Evolutionary conservation across 1,139 yeast species (phyloP), one percentile per base, ranked within the genome.

Genomic region (Diutina siamensis): DNA sequence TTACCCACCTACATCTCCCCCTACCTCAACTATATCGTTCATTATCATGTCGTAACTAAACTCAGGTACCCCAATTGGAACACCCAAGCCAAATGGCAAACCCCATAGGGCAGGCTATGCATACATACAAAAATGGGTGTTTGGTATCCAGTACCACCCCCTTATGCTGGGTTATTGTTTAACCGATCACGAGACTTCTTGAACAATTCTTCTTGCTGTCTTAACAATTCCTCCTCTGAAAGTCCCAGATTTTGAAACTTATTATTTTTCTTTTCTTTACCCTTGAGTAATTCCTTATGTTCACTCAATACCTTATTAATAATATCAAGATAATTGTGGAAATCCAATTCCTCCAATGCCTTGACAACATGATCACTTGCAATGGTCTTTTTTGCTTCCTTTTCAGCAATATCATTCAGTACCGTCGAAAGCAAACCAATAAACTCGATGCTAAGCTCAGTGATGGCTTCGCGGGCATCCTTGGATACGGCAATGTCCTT

Each of bases 281-380:
- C 83, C 59, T 82, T 87, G 57, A 83, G 80, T 44, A 83, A 74
- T 55, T 88, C 96, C 62, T 87, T 89, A 61, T 88, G 96, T 57
- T 88, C 96, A 47, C 72, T 76, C 55, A 89, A 71, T 28, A 87
- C 89, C 53, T 82, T 82, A 58, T 85, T 84, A 46, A 92, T 78
- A 17, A 87, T 82, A 40, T 83, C 94, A 46, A 92, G 72, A 60
- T 92, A 92, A 51, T 84, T 88, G 46, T 74, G 76, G 62, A 88
- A 92, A 41, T 95, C 99, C 50, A 92, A 71, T 55, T 86, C 95
- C 52, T 80, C 83, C 45, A 92, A 69, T 1, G 98, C 97, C 58
- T 83, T 84, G 50, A 92, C 76, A 44, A 92, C 97, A 61, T 92
- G 99, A 59, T 92, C 98, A 1, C 95, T 83, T 1, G 97, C 95